A percentile compares a stretch with the other conserved stretches of the same genome.
Conservation (phyloP, 176 grass and related monocot genomes). For the Oryza officinalis region DNA sequence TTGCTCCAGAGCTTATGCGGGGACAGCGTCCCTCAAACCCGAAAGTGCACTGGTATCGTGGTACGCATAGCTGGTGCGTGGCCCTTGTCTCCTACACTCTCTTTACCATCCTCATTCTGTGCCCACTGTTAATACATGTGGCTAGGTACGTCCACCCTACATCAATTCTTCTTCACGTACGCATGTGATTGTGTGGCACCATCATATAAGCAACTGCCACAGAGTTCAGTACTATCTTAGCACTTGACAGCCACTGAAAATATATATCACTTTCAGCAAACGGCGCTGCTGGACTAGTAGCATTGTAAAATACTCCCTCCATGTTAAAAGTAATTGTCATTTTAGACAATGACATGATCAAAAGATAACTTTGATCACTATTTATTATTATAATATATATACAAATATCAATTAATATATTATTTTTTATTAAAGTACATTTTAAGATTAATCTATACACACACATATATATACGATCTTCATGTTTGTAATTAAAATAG, state of each 20-base stretch:
- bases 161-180: not conserved
- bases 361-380: too few relatives aligned
- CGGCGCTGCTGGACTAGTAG: not conserved
- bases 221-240: not conserved
- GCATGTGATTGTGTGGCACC: constrained; percentile 3
- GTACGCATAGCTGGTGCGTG: constrained; percentile 1
- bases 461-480: too few relatives aligned
- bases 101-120: not conserved
- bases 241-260: not conserved
- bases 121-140: constrained; percentile 47
- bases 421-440: too few relatives aligned
- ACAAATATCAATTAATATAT: too few relatives aligned
- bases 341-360: too few relatives aligned
- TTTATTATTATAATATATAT: too few relatives aligned
- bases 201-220: not conserved
- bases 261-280: not conserved
- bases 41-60: not conserved
- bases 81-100: constrained; percentile 29
- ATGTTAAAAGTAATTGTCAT: too few relatives aligned
- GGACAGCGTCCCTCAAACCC: not conserved
- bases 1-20: not conserved
- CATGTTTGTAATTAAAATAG: too few relatives aligned
- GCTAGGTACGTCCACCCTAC: not conserved
- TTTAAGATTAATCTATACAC: too few relatives aligned
- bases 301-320: too few relatives aligned